phyloP scores from a whole-genome alignment of 768 basidiomycete genomes.

The Pleurotus ostreatus region DNA sequence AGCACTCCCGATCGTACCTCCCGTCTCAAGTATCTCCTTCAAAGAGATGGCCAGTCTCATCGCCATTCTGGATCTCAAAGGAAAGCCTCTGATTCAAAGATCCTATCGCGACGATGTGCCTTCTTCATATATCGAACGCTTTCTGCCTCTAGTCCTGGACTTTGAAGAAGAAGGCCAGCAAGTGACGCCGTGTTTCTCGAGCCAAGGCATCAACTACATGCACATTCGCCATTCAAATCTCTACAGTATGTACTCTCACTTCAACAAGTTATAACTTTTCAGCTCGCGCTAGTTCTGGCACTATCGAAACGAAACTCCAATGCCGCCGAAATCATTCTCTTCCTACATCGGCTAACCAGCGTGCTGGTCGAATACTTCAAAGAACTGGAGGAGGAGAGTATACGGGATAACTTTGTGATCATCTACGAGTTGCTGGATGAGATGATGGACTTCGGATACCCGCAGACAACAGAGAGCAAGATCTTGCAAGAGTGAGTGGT shows the following conservation, averaged over 20 bases:
- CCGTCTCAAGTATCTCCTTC: not conserved
- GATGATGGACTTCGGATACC: constrained; percentile 99
- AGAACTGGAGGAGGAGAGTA: constrained; percentile 98
- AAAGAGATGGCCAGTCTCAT: constrained; percentile 58
- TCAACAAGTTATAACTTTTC: not conserved
- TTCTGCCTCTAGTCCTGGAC: constrained; percentile 89
- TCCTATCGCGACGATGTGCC: constrained; percentile 97
- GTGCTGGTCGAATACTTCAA: constrained; percentile 99
- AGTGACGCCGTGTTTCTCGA: constrained; percentile 94
- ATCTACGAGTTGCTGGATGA: constrained; percentile 99
- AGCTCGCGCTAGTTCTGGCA: constrained; percentile 70
- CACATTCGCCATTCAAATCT: constrained; percentile 98
- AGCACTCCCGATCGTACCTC: too few relatives aligned
- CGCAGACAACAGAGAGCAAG: constrained; percentile 99
- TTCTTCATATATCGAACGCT: constrained; percentile 84
- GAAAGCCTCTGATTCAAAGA: constrained; percentile 95
- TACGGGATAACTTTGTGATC: constrained; percentile 98
- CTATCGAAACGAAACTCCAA: constrained; percentile 95
- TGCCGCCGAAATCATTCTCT: constrained; percentile 93
- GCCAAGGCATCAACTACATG: constrained; percentile 95
- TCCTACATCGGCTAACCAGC: constrained; percentile 88
- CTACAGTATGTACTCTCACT: constrained; percentile 68
- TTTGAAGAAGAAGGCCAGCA: constrained; percentile 97
- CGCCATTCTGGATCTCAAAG: constrained; percentile 97
- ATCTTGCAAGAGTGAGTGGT: constrained; percentile 86